Evolutionary conservation across 2,329 filamentous ascomycete species (phyloP).

Genomic region (Fusarium sp.): DNA sequence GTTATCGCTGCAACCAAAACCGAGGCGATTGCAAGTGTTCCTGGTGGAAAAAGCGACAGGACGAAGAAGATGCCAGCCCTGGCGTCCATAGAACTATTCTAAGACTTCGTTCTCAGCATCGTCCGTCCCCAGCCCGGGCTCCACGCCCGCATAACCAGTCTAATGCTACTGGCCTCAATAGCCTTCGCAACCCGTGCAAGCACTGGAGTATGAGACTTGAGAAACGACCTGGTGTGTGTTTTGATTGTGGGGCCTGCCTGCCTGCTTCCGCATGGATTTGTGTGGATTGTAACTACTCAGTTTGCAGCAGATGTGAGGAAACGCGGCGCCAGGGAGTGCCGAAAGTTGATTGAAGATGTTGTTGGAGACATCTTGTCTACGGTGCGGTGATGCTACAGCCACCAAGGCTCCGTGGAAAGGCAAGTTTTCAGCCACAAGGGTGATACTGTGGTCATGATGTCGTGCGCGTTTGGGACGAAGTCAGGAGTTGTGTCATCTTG

Average conservation of each 20-base stretch:
- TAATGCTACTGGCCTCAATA: neutral
- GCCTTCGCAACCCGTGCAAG: neutral
- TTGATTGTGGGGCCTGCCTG: neutral
- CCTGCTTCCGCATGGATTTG: neutral
- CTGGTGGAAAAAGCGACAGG: slow-evolving; percentile 12
- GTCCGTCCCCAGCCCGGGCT: too few species aligned
- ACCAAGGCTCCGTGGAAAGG: too few species aligned
- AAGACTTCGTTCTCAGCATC: too few species aligned
- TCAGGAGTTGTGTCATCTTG: too few species aligned
- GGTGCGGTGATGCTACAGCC: neutral
- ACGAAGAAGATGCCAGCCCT: neutral
- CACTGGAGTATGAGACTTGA: neutral
- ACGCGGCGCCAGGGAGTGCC: neutral
- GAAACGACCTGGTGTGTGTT: neutral
- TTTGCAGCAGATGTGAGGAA: neutral
- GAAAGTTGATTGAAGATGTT: neutral
- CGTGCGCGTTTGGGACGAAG: too few species aligned
- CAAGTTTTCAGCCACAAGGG: too few species aligned
- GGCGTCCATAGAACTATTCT: too few species aligned
- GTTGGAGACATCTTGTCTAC: neutral
- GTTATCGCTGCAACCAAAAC: slow-evolving; percentile 9
- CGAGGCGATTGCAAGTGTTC: neutral
- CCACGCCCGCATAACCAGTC: too few species aligned
- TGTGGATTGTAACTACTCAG: neutral
- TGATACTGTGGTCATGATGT: too few species aligned